phyloP scores from a whole-genome alignment of 108 stramenopile species.

The Licmophora abbreviata region DNA sequence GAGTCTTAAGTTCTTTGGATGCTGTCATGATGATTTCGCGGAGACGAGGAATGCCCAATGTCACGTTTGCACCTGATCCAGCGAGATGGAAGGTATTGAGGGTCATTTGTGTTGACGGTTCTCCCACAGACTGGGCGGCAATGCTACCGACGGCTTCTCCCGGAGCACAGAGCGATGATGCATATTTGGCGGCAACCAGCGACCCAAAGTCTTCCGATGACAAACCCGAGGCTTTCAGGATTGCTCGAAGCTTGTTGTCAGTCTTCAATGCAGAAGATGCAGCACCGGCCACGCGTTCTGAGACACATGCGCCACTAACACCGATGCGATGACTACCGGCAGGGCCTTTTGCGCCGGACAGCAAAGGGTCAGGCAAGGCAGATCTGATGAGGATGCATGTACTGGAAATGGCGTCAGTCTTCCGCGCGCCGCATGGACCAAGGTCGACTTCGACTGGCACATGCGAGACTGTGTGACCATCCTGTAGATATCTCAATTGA shows the following conservation, averaged over 20 bases:
- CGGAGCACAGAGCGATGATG: constrained; percentile 83
- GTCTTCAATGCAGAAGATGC: constrained; percentile 38
- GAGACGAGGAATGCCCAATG: constrained; percentile 97
- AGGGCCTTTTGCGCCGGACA: constrained; percentile 38
- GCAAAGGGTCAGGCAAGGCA: constrained; percentile 64
- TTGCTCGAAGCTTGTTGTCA: constrained; percentile 38
- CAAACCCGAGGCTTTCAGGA: constrained; percentile 46
- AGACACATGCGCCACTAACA: constrained; percentile 76
- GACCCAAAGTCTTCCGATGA: constrained; percentile 37
- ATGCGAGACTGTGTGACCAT: constrained; percentile 34
- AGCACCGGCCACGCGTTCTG: constrained; percentile 65
- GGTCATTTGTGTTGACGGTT: constrained; percentile 99
- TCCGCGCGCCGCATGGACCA: constrained; percentile 35
- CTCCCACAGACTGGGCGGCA: constrained; percentile 95
- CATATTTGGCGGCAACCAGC: constrained; percentile 89
- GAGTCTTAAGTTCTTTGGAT: constrained; percentile 89
- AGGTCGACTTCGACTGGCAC: constrained; percentile 64
- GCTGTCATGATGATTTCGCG: constrained; percentile 99
- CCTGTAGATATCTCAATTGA: constrained; percentile 60
- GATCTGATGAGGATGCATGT: constrained; percentile 56
- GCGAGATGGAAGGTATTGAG: constrained; percentile 99
- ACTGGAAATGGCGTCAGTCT: constrained; percentile 40
- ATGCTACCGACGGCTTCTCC: constrained; percentile 99
- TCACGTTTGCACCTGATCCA: constrained; percentile 99
- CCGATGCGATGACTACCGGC: constrained; percentile 52